Percentiles rank a stretch among this genome's conserved stretches.
These are phyloP conservation scores for Verticillium klebahnii DNA, from an alignment of 2,329 filamentous ascomycete genomes.

Conservation along the genomic window DNA sequence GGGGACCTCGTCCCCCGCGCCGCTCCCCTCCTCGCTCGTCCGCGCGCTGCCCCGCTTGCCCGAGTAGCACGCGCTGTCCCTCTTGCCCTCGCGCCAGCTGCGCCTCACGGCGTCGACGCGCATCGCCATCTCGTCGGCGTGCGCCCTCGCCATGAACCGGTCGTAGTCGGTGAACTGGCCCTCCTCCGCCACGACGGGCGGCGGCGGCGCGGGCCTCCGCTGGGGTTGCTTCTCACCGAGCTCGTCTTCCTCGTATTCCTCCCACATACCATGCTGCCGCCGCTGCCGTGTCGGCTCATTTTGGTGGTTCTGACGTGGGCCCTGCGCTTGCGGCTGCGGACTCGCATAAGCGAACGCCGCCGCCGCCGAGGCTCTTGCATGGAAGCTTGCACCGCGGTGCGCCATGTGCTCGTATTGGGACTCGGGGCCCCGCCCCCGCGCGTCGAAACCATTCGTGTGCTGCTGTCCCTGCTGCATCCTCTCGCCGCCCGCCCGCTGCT, in stretches of 20 bases:
- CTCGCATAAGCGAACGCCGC: neutral
- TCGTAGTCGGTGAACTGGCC: conserved; percentile 18
- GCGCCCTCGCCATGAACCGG: conserved; percentile 20
- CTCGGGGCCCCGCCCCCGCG: neutral
- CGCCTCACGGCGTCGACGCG: conserved; percentile 10
- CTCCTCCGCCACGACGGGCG: neutral
- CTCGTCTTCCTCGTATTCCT: neutral
- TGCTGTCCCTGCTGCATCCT: neutral
- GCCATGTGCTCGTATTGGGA: neutral
- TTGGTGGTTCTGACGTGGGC: neutral
- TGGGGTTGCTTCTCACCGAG: neutral
- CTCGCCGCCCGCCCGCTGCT: neutral
- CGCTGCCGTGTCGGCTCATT: neutral
- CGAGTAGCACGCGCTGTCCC: conserved; percentile 9
- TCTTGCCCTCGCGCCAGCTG: conserved; percentile 11
- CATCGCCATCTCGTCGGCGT: conserved; percentile 17
- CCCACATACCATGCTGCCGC: neutral
- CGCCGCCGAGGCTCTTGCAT: neutral
- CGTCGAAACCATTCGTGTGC: neutral
- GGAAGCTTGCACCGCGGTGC: neutral
- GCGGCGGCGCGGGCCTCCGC: neutral
- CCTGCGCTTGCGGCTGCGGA: neutral
- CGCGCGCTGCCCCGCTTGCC: conserved; percentile 8
- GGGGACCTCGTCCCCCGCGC: neutral
- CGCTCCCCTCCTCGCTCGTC: conserved; percentile 5